These are phyloP conservation scores for Hypoxylon subgilvum DNA, from an alignment of 495 filamentous ascomycete genomes.

Conservation along the genomic window DNA sequence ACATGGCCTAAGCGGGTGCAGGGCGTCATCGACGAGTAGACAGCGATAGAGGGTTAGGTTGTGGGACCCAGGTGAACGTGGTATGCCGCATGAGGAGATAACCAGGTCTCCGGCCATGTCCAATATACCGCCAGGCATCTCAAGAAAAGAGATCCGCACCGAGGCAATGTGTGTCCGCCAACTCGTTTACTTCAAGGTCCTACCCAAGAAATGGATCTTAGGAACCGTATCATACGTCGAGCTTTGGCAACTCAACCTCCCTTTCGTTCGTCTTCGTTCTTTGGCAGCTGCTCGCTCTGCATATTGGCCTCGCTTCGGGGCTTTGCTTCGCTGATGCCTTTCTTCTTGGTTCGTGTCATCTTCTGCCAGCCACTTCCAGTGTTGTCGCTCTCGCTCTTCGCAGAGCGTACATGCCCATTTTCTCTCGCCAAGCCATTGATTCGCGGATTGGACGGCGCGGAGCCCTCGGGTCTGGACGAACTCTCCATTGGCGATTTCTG, in stretches of 20 bases:
- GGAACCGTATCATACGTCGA: neutral
- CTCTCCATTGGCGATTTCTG: constrained; percentile 31
- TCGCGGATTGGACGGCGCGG: constrained; percentile 41
- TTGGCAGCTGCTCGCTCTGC: constrained; percentile 56
- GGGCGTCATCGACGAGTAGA: constrained; percentile 9
- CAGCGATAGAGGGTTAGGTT: neutral
- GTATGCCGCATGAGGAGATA: constrained; percentile 23
- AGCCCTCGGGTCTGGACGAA: constrained; percentile 27
- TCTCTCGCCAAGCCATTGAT: constrained; percentile 46
- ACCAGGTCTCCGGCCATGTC: constrained; percentile 31
- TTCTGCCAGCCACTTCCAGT: constrained; percentile 54
- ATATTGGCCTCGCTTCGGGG: constrained; percentile 38
- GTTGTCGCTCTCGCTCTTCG: constrained; percentile 57
- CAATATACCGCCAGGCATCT: constrained; percentile 27
- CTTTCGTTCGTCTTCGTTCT: constrained; percentile 58
- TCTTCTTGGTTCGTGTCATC: constrained; percentile 52
- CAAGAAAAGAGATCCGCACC: constrained; percentile 18
- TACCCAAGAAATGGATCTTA: constrained; percentile 35
- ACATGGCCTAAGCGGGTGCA: neutral
- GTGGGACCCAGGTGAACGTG: constrained; percentile 17
- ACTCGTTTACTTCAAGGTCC: constrained; percentile 12
- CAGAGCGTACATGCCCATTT: constrained; percentile 55
- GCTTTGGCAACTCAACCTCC: constrained; percentile 51
- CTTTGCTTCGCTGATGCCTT: constrained; percentile 50
- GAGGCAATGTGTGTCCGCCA: constrained; percentile 14